These are phyloP conservation scores for Tardiomyces blankii DNA, from an alignment of 1,139 yeast genomes.

Conservation along the genomic window DNA sequence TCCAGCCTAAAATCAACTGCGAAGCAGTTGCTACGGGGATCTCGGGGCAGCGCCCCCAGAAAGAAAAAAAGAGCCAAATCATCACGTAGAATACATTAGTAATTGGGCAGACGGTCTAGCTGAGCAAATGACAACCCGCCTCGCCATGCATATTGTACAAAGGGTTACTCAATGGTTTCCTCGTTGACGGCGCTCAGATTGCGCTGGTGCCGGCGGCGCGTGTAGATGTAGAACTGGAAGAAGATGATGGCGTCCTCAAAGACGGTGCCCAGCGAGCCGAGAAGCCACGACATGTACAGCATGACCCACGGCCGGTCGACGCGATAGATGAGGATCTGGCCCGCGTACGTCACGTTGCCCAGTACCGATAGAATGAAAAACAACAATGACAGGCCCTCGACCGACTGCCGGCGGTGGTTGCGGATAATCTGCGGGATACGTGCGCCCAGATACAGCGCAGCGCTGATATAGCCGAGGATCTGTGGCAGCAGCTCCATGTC, in stretches of 20 bases:
- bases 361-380: conserved; percentile 65
- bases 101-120: too few relatives aligned
- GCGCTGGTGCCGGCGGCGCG: conserved; percentile 4
- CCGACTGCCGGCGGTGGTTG: conserved; percentile 57
- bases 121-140: too few relatives aligned
- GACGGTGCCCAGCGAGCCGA: conserved; percentile 67
- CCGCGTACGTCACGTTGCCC: conserved; percentile 70
- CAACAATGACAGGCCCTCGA: conserved; percentile 61
- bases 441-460: conserved; percentile 61
- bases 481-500: conserved; percentile 48
- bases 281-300: conserved; percentile 60
- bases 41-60: too few relatives aligned
- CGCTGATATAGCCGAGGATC: conserved; percentile 60
- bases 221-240: conserved; percentile 52
- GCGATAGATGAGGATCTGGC: conserved; percentile 59
- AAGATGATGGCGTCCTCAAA: conserved; percentile 55
- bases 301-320: conserved; percentile 47
- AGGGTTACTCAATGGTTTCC: too few relatives aligned
- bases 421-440: conserved; percentile 71
- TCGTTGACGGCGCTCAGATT: too few relatives aligned
- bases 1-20: too few relatives aligned
- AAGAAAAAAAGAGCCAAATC: not conserved
- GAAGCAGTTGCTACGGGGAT: too few relatives aligned
- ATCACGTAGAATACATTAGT: too few relatives aligned
- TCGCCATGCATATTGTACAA: too few relatives aligned